A percentile compares a stretch with the other conserved stretches of the same genome.
Conservation (phyloP, 2,329 filamentous ascomycete genomes). For the Ophiosphaerella korrae region DNA sequence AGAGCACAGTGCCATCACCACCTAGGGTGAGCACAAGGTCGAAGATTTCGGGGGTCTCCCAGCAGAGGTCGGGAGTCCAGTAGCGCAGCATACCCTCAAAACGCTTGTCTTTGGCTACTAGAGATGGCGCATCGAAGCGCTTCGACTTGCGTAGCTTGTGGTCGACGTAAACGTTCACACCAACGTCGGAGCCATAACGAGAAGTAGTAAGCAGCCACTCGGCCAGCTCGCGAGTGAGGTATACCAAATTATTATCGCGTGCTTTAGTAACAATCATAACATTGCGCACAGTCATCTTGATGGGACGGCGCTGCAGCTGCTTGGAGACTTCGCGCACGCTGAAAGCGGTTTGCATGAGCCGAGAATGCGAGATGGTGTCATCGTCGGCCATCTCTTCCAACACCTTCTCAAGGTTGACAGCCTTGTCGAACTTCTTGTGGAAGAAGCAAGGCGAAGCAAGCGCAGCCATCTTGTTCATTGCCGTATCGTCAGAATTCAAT, state of each 20-base stretch:
- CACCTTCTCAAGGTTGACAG: slow-evolving; percentile 92
- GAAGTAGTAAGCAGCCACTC: slow-evolving; percentile 88
- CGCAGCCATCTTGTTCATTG: slow-evolving; percentile 61
- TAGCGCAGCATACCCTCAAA: slow-evolving; percentile 87
- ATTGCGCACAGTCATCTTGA: slow-evolving; percentile 88
- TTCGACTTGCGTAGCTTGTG: slow-evolving; percentile 87
- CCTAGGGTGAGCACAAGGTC: slow-evolving; percentile 90
- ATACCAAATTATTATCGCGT: slow-evolving; percentile 89
- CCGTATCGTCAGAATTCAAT: slow-evolving; percentile 50
- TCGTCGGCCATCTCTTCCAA: slow-evolving; percentile 90
- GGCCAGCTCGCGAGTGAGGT: slow-evolving; percentile 83
- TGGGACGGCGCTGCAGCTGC: slow-evolving; percentile 88
- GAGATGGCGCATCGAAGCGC: slow-evolving; percentile 77
- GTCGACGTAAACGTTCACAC: slow-evolving; percentile 98
- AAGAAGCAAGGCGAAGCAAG: slow-evolving; percentile 96
- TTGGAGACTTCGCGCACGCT: slow-evolving; percentile 94
- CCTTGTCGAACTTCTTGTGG: slow-evolving; percentile 94
- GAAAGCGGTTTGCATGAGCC: slow-evolving; percentile 92
- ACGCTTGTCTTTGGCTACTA: slow-evolving; percentile 74
- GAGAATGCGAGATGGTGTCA: slow-evolving; percentile 89
- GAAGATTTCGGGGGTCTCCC: slow-evolving; percentile 91
- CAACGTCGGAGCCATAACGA: slow-evolving; percentile 85
- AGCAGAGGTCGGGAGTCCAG: slow-evolving; percentile 96
- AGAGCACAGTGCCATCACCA: slow-evolving; percentile 85
- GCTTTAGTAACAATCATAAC: slow-evolving; percentile 99